phyloP scores from a whole-genome alignment of 495 filamentous ascomycete genomes.

The Tuber microsphaerosporum region DNA sequence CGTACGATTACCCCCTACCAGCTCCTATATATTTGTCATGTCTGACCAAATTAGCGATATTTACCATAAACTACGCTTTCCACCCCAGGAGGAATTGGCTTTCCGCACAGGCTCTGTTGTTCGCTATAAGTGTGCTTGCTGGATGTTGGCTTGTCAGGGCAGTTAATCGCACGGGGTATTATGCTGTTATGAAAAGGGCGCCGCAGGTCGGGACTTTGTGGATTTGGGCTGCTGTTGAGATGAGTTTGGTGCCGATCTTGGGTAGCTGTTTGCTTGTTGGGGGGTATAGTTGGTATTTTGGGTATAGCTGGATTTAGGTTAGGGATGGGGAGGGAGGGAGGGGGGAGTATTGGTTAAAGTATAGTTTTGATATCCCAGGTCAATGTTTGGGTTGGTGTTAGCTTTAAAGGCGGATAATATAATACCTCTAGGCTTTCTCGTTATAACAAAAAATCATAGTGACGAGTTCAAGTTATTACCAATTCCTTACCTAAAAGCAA shows the following conservation, averaged over 20 bases:
- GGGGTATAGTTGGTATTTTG: slow-evolving; percentile 63
- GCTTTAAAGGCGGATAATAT: background rate
- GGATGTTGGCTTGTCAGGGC: slow-evolving; percentile 75
- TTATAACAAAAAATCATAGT: background rate
- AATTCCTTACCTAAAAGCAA: background rate
- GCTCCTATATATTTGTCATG: slow-evolving; percentile 9
- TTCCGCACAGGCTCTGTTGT: slow-evolving; percentile 57
- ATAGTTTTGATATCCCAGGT: background rate
- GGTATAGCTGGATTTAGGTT: slow-evolving; percentile 50
- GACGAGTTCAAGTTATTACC: background rate
- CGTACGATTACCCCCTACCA: slow-evolving; percentile 43
- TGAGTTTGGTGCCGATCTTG: slow-evolving; percentile 62
- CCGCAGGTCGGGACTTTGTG: slow-evolving; percentile 84
- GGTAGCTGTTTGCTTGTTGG: slow-evolving; percentile 55
- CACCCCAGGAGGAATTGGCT: slow-evolving; percentile 50
- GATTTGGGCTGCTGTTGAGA: slow-evolving; percentile 89
- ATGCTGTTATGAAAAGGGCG: slow-evolving; percentile 84
- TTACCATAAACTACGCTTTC: slow-evolving; percentile 55
- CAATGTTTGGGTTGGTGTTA: background rate
- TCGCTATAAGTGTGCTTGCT: slow-evolving; percentile 48
- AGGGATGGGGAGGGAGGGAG: background rate
- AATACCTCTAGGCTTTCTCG: background rate
- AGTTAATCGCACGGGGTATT: slow-evolving; percentile 70
- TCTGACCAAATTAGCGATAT: slow-evolving; percentile 50
- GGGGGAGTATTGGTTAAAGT: background rate